These are phyloP conservation scores for Gaeumannomyces sp. DNA, from an alignment of 2,329 filamentous ascomycete species.

Conservation along the genomic window DNA sequence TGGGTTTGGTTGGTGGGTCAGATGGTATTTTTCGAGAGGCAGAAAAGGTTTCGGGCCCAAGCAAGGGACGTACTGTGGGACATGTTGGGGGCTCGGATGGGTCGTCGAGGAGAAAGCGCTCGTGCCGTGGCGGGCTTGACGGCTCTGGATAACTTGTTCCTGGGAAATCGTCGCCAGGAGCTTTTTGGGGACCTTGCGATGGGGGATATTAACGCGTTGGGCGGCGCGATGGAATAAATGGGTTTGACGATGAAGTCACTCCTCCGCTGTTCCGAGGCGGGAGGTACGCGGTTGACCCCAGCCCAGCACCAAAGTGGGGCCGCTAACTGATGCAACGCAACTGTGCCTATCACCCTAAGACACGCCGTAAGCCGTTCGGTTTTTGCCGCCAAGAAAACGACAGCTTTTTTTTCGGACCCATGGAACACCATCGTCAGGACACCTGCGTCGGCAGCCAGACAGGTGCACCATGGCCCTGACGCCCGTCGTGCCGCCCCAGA, in stretches of 20 bases:
- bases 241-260: too few species aligned
- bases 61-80: constrained; percentile 36
- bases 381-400: not conserved
- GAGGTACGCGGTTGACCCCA: too few species aligned
- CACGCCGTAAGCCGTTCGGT: not conserved
- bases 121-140: too few species aligned
- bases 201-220: not conserved
- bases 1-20: constrained; percentile 15
- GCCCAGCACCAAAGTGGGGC: too few species aligned
- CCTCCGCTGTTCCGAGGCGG: too few species aligned
- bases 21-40: not conserved
- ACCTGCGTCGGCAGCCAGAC: not conserved
- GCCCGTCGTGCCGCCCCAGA: constrained; percentile 17
- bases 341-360: too few species aligned
- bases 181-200: not conserved
- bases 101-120: not conserved
- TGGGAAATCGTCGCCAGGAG: not conserved
- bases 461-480: constrained; percentile 5
- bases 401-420: not conserved
- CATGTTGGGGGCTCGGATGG: constrained; percentile 22
- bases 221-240: too few species aligned
- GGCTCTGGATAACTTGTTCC: too few species aligned
- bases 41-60: not conserved
- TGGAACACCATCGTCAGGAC: not conserved
- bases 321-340: too few species aligned